Conservation (phyloP, 192 early-diverging fungal genomes). For the Phycomyces blakesleeanus region DNA sequence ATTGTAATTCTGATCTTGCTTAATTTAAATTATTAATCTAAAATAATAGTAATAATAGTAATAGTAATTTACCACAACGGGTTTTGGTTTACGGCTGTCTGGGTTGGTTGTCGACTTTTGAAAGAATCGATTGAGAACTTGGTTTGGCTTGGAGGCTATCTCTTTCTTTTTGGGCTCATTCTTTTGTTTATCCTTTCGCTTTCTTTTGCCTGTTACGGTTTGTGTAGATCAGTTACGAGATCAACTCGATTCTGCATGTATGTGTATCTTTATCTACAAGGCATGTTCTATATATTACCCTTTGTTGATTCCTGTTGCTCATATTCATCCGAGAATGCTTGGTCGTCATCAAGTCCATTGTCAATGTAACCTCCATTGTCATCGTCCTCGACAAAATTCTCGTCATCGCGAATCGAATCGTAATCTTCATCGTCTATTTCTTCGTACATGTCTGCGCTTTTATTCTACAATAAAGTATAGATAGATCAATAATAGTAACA, state of each 20-base stretch:
- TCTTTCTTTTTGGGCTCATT: neutral
- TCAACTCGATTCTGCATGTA: neutral
- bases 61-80: no score
- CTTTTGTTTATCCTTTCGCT: constrained; percentile 23
- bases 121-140: neutral
- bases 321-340: constrained; percentile 44
- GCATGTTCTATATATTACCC: no score
- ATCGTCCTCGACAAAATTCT: constrained; percentile 63
- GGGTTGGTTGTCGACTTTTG: neutral
- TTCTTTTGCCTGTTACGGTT: constrained; percentile 23
- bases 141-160: neutral
- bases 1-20: no score
- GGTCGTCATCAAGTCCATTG: constrained; percentile 50
- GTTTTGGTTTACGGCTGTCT: no score
- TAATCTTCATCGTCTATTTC: constrained; percentile 63
- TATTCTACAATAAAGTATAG: constrained; percentile 23
- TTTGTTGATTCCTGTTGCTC: constrained; percentile 33
- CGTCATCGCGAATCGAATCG: constrained; percentile 37
- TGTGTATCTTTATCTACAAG: no score
- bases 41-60: no score
- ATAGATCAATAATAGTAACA: no score
- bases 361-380: constrained; percentile 64
- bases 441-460: constrained; percentile 47
- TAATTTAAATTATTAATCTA: no score
- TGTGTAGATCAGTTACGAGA: neutral